Evolutionary conservation across 805 yeast genomes (phyloP).

Genomic region (Candida schatavii): DNA sequence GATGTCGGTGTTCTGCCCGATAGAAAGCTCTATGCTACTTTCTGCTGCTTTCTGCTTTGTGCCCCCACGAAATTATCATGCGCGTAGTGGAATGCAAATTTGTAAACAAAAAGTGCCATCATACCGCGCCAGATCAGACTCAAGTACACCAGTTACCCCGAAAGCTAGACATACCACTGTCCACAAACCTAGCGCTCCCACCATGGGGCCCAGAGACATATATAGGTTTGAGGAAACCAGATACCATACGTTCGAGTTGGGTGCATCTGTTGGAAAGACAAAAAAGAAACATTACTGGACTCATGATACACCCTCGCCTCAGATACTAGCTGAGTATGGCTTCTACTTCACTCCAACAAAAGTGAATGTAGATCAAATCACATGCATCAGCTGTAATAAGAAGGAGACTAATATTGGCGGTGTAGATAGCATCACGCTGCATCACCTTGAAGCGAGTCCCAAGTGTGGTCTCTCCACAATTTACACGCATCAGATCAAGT

Average conservation of each 20-base stretch:
- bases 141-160: too few species aligned
- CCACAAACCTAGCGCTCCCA: too few species aligned
- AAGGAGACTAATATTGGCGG: constrained; percentile 22
- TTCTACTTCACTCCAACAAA: constrained; percentile 56
- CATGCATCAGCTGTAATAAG: constrained; percentile 57
- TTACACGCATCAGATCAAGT: constrained; percentile 10
- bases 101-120: too few species aligned
- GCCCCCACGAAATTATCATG: too few species aligned
- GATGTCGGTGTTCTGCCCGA: too few species aligned
- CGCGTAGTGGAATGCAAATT: too few species aligned
- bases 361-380: constrained; percentile 45
- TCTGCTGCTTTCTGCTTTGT: too few species aligned
- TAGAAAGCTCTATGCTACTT: too few species aligned
- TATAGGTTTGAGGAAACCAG: constrained; percentile 20
- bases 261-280: constrained; percentile 12
- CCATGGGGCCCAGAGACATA: too few species aligned
- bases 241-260: constrained; percentile 22
- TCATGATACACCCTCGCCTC: constrained; percentile 14
- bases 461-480: constrained; percentile 17
- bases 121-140: too few species aligned
- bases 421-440: constrained; percentile 13
- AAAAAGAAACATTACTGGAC: constrained; percentile 19
- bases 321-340: constrained; percentile 52
- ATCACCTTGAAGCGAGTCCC: constrained; percentile 19
- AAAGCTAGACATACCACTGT: too few species aligned